Evolutionary conservation across 768 basidiomycete species (phyloP), one percentile per base, ranked within the genome.

Genomic region (Mycena crocata): DNA sequence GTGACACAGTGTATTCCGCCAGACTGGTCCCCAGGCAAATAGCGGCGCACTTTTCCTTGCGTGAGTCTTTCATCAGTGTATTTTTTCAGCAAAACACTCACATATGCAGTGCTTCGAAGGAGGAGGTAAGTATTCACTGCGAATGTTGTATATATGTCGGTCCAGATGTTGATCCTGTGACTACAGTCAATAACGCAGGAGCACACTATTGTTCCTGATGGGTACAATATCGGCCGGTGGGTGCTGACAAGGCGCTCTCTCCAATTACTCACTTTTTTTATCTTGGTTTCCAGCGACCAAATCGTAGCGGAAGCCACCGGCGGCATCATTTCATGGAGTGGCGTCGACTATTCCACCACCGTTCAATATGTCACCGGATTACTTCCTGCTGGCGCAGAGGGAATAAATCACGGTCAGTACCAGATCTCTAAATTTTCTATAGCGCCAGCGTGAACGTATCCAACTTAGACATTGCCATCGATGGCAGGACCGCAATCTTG

Each of bases 331-430:
- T 70, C 69, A 66, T 14, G 62, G 64, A 30, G 79, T 81, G 28
- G 62, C 75, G 15, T 81, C 79, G 4, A 52, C 50, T 40, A 77
- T 71, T 10, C 28, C 24, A 40, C 39, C 40, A 56, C 55, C 37
- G 55, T 31, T 31, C 7, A 75, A 68, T 80, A 78, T 30, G 66
- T 86, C n/a, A 77, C 79, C 17, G 83, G 83, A 3, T 74, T 87
- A 56, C 76, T 86, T 60, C 67, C 79, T 0, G 54, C 82, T 0
- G 85, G 85, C 1, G 70, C 73, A 9, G 34, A 68, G 0, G 83
- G 85, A 3, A 68, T 87, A 23, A 85, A 87, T 60, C 85, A 85
- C 45, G 83, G 85, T 87, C 15, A 59, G 50, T 54, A 0, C 13
- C 58, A n/a, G 28, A 28, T 31, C 23, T 45, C 7, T 48, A 46